phyloP scores from a whole-genome alignment of 2,329 filamentous ascomycete genomes.

The Leptographium procerum region DNA sequence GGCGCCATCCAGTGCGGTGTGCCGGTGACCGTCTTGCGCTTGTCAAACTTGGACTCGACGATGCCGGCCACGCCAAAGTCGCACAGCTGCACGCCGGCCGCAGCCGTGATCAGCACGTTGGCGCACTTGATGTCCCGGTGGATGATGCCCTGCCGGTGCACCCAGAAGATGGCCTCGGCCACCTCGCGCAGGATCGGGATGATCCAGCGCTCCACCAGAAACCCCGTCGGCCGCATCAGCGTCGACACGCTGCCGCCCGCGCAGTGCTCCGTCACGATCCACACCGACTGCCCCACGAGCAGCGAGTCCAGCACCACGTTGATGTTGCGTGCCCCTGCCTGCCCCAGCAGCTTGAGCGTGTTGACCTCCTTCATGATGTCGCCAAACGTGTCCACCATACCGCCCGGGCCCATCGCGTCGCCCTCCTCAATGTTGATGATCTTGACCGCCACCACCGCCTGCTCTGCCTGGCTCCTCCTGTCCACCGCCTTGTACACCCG shows the following conservation, averaged over 20 bases:
- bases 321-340: conserved; percentile 66
- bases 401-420: conserved; percentile 53
- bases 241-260: conserved; percentile 73
- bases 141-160: conserved; percentile 57
- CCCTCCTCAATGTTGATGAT: conserved; percentile 76
- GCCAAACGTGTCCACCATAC: conserved; percentile 45
- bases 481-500: conserved; percentile 52
- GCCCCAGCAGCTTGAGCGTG: conserved; percentile 60
- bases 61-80: conserved; percentile 77
- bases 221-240: conserved; percentile 56
- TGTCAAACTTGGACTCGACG: conserved; percentile 63
- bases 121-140: conserved; percentile 65
- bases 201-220: conserved; percentile 48
- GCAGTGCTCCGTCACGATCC: conserved; percentile 82
- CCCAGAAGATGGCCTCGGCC: conserved; percentile 54
- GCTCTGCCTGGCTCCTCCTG: conserved; percentile 16
- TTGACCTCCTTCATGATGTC: conserved; percentile 60
- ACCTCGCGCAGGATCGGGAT: conserved; percentile 51
- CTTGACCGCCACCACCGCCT: conserved; percentile 57
- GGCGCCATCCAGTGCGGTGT: conserved; percentile 83
- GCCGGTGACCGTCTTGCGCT: conserved; percentile 69
- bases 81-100: conserved; percentile 66
- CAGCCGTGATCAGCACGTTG: conserved; percentile 69
- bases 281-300: conserved; percentile 67
- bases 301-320: conserved; percentile 73